Base-by-base conservation (phyloP, 805 yeast genomes). In the Lachancea thermotolerans region DNA sequence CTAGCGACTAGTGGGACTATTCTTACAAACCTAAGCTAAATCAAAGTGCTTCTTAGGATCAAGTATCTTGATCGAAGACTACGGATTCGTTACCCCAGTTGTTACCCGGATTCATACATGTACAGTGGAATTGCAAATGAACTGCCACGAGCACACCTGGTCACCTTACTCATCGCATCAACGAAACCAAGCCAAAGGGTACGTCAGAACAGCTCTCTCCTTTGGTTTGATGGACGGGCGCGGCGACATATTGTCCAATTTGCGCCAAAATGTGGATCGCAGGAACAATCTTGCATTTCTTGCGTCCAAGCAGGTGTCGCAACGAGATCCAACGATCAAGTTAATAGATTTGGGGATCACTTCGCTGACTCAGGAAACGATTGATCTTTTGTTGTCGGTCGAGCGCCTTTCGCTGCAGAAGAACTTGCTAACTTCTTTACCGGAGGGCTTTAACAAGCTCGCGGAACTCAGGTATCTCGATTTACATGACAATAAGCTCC, bases 401-500 rank as follows among this genome's bases (percentile, higher is more conserved):
- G 77, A 74, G 46, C 72, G 79, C 53, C 64, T 83, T 9, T 74
- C 80, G 2, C 56, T 83, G 16, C 76, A 79, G 44, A 70, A 69
- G 43, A 83, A 82, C 58, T 59, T 64, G 27, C 57, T 83, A 11
- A 50, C 62, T 0, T 57, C 61, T 2, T 59, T 83, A 12, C 85
- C 88, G 0, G 55, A 60, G 1, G 69, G 67, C 39, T 71, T 82
- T 55, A 49, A 62, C 5, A 59, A 65, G 8, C 54, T 83, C 47
- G 53, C 69, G 11, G 64, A 68, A 37, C 63, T 85, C 42, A 68
- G 77, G 44, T 82, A 79, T 50, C 64, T 86, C 46, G 91, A 85
- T 59, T 62, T 86, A 38, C 84, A 85, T 57, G 68, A 71, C 47
- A 86, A 86, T 59, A 58, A 65, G 37, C 70, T 86, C 42, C 52